Evolutionary conservation across 352 stramenopile species (phyloP), one percentile per base, ranked within the genome.

Genomic region (Nothophytophthora sp.): DNA sequence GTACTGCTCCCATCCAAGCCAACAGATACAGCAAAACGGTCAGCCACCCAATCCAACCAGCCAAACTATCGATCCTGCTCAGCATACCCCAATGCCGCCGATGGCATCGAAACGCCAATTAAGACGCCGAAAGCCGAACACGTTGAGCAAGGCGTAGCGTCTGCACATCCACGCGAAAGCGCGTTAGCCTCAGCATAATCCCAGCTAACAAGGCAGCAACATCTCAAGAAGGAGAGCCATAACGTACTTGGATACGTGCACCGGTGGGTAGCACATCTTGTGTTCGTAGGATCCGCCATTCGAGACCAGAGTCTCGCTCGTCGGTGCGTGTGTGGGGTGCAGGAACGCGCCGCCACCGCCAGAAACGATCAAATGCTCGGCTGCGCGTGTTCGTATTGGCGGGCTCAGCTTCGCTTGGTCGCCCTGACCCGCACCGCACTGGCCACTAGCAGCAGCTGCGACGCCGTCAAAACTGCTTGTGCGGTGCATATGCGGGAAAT

Each of bases 71-170:
- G 12, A 30, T 1, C 12, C 74, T 88, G 42, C 11, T 8, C 15
- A 54, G 69, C 76, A 29, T 74, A 93, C 85, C 59, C 73, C 79
- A 46, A 96, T 58, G 42, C 86, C 86, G 23, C 90, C 91, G 18
- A 97, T 75, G 38, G 97, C 80, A 73, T 98, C 92, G 37, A 97
- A 96, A 19, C 89, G 75, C 92, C 92, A 98, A 55, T 97, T 97
- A 47, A 96, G 88, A 40, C 88, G 92, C 2, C 90, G 88, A 67
- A 97, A 97, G 34, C 84, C 85, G 44, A 95, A 79, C 12, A 93
- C 82, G 36, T 93, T 95, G 23, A 95, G 56, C 29, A 95, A 40
- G 10, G 85, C 75, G 27, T 93, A 93, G 32, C 83, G 85, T 57
- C 82, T 95, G 60, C 15, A 22, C 5, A 32, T 32, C 11, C 27